Evolutionary conservation across 169 alveolate genomes (phyloP).

Genomic region (Amoebophrya sp.): DNA sequence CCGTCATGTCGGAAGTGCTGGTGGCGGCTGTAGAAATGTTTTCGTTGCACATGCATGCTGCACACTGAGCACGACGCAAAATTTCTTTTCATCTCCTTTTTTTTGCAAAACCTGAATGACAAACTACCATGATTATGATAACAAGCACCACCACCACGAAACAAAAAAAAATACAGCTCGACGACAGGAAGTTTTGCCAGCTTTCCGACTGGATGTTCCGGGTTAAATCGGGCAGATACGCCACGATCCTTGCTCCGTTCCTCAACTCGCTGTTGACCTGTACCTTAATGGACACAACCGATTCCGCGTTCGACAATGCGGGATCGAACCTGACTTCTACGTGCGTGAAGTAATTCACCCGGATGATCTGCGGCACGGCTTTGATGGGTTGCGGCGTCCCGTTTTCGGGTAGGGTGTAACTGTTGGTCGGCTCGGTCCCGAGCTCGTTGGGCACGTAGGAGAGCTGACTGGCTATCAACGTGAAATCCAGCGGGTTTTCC

Average conservation of each 20-base stretch:
- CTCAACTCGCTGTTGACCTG: neutral
- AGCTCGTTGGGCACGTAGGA: slow-evolving; percentile 11
- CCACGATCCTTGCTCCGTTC: neutral
- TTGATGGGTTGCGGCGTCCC: neutral
- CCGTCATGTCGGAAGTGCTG: neutral
- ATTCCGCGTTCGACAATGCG: neutral
- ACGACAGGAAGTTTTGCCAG: neutral
- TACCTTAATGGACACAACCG: neutral
- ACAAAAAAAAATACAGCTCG: neutral
- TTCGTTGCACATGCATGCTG: too few relatives aligned
- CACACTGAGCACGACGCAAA: too few relatives aligned
- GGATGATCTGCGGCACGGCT: neutral
- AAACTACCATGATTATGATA: too few relatives aligned
- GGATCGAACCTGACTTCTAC: neutral
- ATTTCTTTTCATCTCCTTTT: too few relatives aligned
- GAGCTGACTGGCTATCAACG: neutral
- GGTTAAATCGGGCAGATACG: neutral
- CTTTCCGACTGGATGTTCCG: neutral
- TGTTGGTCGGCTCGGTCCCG: neutral
- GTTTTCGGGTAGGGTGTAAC: neutral
- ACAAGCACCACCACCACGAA: neutral
- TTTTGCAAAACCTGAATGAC: too few relatives aligned
- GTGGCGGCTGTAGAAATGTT: neutral
- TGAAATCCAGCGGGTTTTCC: neutral
- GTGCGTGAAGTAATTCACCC: neutral